A percentile compares a stretch with the other conserved stretches of the same genome.
These are phyloP conservation scores for Biscutella laevigata DNA, from an alignment of 441 rosid genomes.

Conservation along the genomic window DNA sequence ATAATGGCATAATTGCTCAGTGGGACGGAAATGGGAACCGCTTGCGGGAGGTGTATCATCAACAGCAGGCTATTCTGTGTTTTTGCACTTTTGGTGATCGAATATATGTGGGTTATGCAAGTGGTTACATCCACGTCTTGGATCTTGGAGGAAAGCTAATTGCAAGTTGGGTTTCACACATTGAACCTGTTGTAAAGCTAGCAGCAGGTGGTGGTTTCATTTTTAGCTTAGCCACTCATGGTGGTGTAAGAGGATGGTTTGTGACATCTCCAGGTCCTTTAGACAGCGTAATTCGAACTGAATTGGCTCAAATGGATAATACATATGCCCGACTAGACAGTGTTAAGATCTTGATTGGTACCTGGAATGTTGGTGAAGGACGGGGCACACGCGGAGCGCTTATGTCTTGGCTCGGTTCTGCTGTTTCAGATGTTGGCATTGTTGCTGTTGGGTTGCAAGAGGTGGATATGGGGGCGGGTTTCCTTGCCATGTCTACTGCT, in stretches of 20 bases:
- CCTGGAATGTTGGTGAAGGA: constrained; percentile 99
- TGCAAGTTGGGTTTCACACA: constrained; percentile 81
- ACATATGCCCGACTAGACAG: constrained; percentile 44
- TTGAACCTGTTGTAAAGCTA: constrained; percentile 74
- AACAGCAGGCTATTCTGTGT: constrained; percentile 64
- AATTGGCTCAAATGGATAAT: constrained; percentile 46
- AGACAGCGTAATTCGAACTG: constrained; percentile 56
- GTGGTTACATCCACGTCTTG: constrained; percentile 69
- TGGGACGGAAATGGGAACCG: constrained; percentile 92
- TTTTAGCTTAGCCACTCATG: constrained; percentile 89
- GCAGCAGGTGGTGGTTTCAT: constrained; percentile 61
- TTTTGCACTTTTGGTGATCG: constrained; percentile 70
- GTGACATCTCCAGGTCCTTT: constrained; percentile 82
- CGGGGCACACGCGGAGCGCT: constrained; percentile 76
- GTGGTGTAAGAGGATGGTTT: constrained; percentile 93
- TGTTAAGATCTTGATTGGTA: constrained; percentile 67
- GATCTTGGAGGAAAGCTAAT: constrained; percentile 84
- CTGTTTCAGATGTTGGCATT: constrained; percentile 78
- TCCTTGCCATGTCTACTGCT: constrained; percentile 98
- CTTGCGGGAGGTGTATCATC: constrained; percentile 57
- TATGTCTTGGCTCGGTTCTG: constrained; percentile 75
- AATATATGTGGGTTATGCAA: constrained; percentile 73
- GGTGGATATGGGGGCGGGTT: constrained; percentile 98
- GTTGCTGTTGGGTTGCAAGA: constrained; percentile 91
- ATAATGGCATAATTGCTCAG: constrained; percentile 70